Base-by-base conservation (phyloP, 805 yeast species). In the Spathaspora arborariae region DNA sequence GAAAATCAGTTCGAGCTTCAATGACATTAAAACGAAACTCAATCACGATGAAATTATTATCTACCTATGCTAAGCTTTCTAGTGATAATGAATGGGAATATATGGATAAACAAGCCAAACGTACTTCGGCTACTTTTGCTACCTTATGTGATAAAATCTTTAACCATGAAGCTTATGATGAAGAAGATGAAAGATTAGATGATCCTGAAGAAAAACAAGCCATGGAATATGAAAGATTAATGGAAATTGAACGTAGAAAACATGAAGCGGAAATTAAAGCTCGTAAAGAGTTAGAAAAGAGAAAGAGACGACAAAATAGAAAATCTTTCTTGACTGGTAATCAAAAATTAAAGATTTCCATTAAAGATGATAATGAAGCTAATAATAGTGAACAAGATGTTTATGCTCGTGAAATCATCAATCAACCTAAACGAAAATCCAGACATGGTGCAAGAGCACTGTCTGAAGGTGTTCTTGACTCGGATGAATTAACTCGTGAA, bases 111-210 rank as follows among this genome's bases (percentile, higher is more conserved):
- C 88, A 82, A 60, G 82, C 89, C 5, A 84, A 79, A 64, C 75
- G 94, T 63, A 84, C 91, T 1, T 81, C 88, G 33, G 82, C 88
- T 13, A 86, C 85, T 51, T 85, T 85, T 70, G 94, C 90, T 10
- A 78, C 85, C 2, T 68, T 85, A 38, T 84, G 89, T 70, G 92
- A 85, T 65, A 82, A 80, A 63, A 80, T 85, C 48, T 85, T 85
- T 70, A 85, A 80, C 56, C 85, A 84, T 62, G 90, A 84, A 57
- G 66, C 61, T 2, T 70, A 71, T 51, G 64, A 67, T 42, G 77
- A 75, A 53, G 80, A 75, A 44, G 86, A 81, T 49, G 75, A 67
- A 49, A 62, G 57, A 39, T 64, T 71, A 50, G 61, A 68, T 10
- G 76, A 70, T 50, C 70, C 63, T 41, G 77, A 71, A 51, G 76